Conservation (phyloP, 129 eudicot genomes). For the Daucus carota region DNA sequence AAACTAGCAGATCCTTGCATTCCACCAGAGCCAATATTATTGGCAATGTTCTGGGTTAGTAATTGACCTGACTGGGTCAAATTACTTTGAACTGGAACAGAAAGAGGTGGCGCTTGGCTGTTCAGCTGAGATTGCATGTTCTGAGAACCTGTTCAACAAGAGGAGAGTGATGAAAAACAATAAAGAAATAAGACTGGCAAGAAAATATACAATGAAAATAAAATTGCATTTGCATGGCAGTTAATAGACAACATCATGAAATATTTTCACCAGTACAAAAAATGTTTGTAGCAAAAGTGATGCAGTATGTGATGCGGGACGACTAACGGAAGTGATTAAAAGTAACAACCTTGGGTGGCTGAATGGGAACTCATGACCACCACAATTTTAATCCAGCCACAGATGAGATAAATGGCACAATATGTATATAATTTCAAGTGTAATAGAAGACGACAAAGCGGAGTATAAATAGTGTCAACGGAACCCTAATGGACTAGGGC, state of each 20-base stretch:
- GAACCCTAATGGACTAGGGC: not conserved
- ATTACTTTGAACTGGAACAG: constrained; percentile 35
- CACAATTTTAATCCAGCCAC: not conserved
- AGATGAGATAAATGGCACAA: not conserved
- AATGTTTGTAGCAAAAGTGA: not conserved
- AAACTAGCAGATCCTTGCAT: constrained; percentile 65
- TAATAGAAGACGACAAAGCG: not conserved
- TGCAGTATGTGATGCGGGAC: not conserved
- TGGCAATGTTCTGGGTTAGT: constrained; percentile 45
- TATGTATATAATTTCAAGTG: not conserved
- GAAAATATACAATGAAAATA: not conserved
- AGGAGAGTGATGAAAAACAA: not conserved
- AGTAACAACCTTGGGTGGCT: not conserved
- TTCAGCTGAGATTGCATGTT: constrained; percentile 45
- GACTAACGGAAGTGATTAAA: not conserved
- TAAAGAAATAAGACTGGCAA: not conserved
- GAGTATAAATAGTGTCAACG: not conserved
- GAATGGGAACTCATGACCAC: not conserved
- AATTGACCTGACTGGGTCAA: constrained; percentile 47
- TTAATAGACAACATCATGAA: not conserved
- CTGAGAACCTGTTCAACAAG: constrained; percentile 32
- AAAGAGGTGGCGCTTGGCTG: constrained; percentile 52
- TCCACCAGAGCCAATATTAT: constrained; percentile 43
- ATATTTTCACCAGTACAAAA: not conserved
- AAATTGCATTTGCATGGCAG: not conserved